These are phyloP conservation scores for Aureobasidium sp. DNA, from an alignment of 2,329 filamentous ascomycete genomes.

Conservation along the genomic window DNA sequence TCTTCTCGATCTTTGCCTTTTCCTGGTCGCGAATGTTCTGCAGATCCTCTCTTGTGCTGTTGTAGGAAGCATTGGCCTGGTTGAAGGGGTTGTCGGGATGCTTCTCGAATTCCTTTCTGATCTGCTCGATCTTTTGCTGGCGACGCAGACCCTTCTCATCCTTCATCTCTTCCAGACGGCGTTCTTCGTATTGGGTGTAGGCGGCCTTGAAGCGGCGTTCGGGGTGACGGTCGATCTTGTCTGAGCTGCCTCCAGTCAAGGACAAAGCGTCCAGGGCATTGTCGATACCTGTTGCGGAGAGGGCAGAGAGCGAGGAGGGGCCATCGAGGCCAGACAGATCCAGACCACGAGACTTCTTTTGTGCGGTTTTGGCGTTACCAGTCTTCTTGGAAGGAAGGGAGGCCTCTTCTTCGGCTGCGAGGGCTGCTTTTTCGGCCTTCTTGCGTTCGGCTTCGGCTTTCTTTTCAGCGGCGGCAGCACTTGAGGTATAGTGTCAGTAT, in stretches of 20 bases:
- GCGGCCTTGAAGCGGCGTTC: conserved; percentile 84
- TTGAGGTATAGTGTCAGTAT: conserved; percentile 33
- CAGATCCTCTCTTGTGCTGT: conserved; percentile 72
- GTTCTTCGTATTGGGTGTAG: conserved; percentile 73
- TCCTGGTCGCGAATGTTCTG: conserved; percentile 58
- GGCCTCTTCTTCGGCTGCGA: conserved; percentile 76
- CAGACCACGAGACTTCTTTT: conserved; percentile 55
- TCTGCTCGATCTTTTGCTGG: conserved; percentile 76
- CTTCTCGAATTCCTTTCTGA: conserved; percentile 90
- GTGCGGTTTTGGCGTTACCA: conserved; percentile 58
- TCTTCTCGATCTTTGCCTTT: conserved; percentile 65
- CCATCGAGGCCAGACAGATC: conserved; percentile 69
- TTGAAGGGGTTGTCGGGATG: conserved; percentile 94
- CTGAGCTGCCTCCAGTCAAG: conserved; percentile 49
- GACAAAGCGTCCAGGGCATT: conserved; percentile 84
- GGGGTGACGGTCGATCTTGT: conserved; percentile 80
- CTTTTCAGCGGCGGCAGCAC: conserved; percentile 77
- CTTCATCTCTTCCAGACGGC: conserved; percentile 77
- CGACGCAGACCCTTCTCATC: conserved; percentile 72
- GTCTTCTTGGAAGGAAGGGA: conserved; percentile 56
- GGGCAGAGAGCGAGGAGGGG: conserved; percentile 45
- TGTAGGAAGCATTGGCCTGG: conserved; percentile 63
- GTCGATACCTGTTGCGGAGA: conserved; percentile 85
- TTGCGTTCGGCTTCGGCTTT: conserved; percentile 76
- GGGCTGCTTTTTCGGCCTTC: conserved; percentile 84